Evolutionary conservation across 1,284 basidiomycete genomes (phyloP), one percentile per base, ranked within the genome.

Genomic region (Ustilago sp.): DNA sequence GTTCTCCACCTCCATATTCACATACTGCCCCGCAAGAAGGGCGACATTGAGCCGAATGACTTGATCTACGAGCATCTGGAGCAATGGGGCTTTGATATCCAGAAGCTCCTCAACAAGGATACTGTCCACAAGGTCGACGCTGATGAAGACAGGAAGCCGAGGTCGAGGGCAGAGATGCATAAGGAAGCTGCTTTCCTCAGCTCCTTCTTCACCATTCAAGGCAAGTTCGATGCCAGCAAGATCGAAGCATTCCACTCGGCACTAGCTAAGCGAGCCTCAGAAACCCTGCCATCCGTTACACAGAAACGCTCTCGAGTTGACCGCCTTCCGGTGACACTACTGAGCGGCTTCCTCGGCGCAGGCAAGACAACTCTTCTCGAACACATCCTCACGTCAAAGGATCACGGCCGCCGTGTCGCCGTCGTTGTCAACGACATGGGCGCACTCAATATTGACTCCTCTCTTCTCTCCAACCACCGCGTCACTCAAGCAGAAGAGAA

Each of bases 361-460:
- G 88, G 88, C n/a, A 89, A 88, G 81, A 88, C 88, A 9, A 88
- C 88, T 3, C 76, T 88, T 17, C 80, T 89, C 2, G 85, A 86
- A 41, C 83, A 87, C 70, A 88, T 89, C 59, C 82, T 89, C 39
- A 87, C 86, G 39, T 84, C 81, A 11, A 86, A 81, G 39, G 85
- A 88, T 43, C 88, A 88, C 55, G 87, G 87, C 3, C 68, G 88
- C 34, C 81, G 86, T 43, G 85, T 87, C 53, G 86, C 79, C 9
- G 85, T 88, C 17, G 87, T 88, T 41, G 87, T 89, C 41, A 89
- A 88, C 76, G 88, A 89, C 70, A 88, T 89, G 82, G 87, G 83
- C 28, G 72, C 68, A 9, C 75, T 86, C 54, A 87, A 88, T 77
- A 88, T 88, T 70, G 88, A 88, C 67, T 87, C 87, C 0, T 80